Conservation (phyloP, 345 rosid genomes). For the Brassica napus region Da-Ae NC_063445.1:2490001-2490500, state of each 20-base stretch:
- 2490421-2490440: constrained; percentile 99
- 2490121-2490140: constrained; percentile 77
- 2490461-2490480: neutral
- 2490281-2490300: constrained; percentile 98
- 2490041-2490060: constrained; percentile 77
- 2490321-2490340: constrained; percentile 98
- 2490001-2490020: neutral
- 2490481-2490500: constrained; percentile 13
- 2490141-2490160: constrained; percentile 82
- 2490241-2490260: constrained; percentile 93
- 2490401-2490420: constrained; percentile 96
- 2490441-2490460: constrained; percentile 62
- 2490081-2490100: constrained; percentile 67
- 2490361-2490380: constrained; percentile 98
- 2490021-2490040: constrained; percentile 34
- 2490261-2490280: constrained; percentile 95
- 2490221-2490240: constrained; percentile 89
- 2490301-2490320: constrained; percentile 96
- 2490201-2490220: constrained; percentile 99
- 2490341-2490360: constrained; percentile 95
- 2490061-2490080: constrained; percentile 65
- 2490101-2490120: constrained; percentile 56
- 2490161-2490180: constrained; percentile 91
- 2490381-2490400: constrained; percentile 98
- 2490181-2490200: constrained; percentile 82